Base-by-base conservation (phyloP, 1,139 yeast genomes). In the Yamadazyma mexicana region DNA sequence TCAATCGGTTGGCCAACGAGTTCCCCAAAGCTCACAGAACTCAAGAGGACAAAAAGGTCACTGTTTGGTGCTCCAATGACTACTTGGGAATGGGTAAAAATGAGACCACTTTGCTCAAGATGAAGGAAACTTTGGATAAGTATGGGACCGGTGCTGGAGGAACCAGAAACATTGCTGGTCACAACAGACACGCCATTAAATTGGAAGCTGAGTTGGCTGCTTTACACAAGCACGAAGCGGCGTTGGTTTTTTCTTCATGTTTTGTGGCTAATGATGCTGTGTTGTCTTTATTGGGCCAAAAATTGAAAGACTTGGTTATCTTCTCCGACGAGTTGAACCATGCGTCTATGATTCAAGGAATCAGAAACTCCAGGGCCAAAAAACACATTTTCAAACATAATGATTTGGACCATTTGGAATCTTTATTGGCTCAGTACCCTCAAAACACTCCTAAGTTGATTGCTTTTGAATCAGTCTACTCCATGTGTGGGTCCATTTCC, bases 121-220 rank as follows among this genome's bases (percentile, higher is more conserved):
- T 92, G 95, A 85, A 84, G 54, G 60, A 72, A 37, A 83, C 95
- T 17, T 75, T 92, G 62, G 87, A 85, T 56, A 83, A 80, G 69
- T 92, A 92, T 61, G 99, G 99, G 52, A 85, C 96, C 11, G 99
- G 99, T 54, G 96, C 98, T 12, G 99, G 99, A 56, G 99, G 99
- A 52, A 92, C 99, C 39, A 80, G 99, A 60, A 92, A 92, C 68
- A 92, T 92, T 60, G 98, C 99, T 1, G 99, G 99, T 43, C 98
- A 94, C 65, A 94, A 92, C 66, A 66, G 71, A 45, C 94, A 87
- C 56, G 95, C 98, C 17, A 80, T 92, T 58, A 77, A 75, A 51
- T 77, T 92, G 58, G 99, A 92, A 65, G 73, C 85, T 15, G 91
- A 88, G 53, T 61, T 89, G 39, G 98, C 98, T 12, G 82, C 88